Evolutionary conservation across 805 yeast genomes (phyloP).

Genomic region (Ogataea parapolymorpha): DNA sequence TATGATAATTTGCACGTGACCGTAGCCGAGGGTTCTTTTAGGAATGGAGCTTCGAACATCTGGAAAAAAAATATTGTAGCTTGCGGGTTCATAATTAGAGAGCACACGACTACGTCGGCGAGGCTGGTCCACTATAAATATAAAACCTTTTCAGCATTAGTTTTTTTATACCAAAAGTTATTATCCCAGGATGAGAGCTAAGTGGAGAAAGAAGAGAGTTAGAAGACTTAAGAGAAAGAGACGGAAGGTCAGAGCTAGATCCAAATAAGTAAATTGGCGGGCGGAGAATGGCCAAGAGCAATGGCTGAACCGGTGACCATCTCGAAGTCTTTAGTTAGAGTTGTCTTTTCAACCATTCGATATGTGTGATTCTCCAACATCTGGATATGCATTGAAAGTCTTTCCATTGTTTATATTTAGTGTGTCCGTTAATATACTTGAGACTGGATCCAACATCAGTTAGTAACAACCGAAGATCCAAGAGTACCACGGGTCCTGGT

Average conservation of each 20-base stretch:
- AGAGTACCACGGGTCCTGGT: constrained; percentile 12
- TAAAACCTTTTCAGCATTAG: constrained; percentile 7
- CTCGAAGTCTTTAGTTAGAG: constrained; percentile 1
- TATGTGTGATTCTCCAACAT: constrained; percentile 3
- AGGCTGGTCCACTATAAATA: constrained; percentile 8
- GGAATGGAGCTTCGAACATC: not conserved
- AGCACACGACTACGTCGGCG: constrained; percentile 11
- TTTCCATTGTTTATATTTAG: constrained; percentile 14
- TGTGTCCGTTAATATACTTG: constrained; percentile 19
- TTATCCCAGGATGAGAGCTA: constrained; percentile 69
- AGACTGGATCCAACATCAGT: constrained; percentile 6
- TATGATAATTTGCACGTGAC: constrained; percentile 3
- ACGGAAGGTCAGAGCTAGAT: constrained; percentile 99
- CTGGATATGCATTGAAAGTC: constrained; percentile 9
- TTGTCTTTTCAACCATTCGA: constrained; percentile 3
- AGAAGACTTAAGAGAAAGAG: constrained; percentile 99
- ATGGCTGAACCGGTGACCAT: constrained; percentile 4
- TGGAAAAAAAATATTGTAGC: not conserved
- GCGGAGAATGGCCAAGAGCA: constrained; percentile 11
- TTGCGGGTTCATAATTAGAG: not conserved
- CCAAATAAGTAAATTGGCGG: constrained; percentile 65
- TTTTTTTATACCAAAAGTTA: constrained; percentile 8
- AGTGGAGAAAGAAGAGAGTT: constrained; percentile 99
- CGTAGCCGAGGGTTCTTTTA: not conserved
- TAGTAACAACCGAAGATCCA: constrained; percentile 20